Percentiles rank a stretch among this genome's conserved stretches.
These are phyloP conservation scores for Secale cereale DNA, from an alignment of 176 grass and related monocot species.

Conservation along the genomic window DNA sequence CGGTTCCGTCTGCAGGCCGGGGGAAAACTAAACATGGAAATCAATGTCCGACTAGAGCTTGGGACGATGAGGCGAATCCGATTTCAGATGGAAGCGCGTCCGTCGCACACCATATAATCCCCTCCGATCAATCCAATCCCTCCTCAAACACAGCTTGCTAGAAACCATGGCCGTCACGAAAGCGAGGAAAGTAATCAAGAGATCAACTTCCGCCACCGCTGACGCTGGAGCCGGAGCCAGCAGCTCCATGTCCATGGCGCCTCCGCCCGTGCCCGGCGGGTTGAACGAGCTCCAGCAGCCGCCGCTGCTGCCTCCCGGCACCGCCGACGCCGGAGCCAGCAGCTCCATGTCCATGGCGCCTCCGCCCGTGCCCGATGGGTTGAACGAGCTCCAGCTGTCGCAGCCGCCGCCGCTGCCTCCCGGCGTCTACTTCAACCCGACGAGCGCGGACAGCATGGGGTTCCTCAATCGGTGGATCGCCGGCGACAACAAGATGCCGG, in stretches of 20 bases:
- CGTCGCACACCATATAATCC: no score
- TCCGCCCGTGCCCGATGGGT: no score
- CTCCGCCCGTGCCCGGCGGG: no score
- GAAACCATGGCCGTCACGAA: background rate
- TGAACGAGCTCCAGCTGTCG: no score
- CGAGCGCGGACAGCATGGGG: background rate
- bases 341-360: background rate
- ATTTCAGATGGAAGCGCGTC: no score
- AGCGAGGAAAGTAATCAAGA: background rate
- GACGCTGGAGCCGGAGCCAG: no score
- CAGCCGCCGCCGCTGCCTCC: background rate
- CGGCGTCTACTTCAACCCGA: constrained; percentile 29
- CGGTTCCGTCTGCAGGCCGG: no score
- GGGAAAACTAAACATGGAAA: no score
- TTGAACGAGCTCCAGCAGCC: background rate
- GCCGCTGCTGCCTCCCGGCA: background rate
- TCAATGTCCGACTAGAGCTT: no score
- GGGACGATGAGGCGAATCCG: no score
- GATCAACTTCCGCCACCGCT: background rate
- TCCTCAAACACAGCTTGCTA: background rate
- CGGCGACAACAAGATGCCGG: background rate
- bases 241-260: background rate
- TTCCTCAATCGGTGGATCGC: background rate
- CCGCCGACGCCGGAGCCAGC: background rate
- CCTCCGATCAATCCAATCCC: no score